These are phyloP conservation scores for Aspergillus vadensis DNA, from an alignment of 2,329 filamentous ascomycete species.

Conservation along the genomic window DNA sequence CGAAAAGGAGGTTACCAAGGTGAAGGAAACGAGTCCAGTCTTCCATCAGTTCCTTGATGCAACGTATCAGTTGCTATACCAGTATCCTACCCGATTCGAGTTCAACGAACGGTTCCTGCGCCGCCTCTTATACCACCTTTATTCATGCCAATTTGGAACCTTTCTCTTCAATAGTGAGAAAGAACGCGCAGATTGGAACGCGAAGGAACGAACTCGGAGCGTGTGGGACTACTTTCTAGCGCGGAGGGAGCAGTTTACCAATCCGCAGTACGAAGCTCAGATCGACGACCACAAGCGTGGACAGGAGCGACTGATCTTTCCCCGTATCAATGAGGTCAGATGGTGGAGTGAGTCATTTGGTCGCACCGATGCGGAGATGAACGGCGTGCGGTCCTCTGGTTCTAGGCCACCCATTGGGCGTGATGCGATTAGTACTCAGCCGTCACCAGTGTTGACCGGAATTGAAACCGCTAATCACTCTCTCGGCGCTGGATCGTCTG, in stretches of 20 bases:
- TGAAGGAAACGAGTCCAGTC: slow-evolving; percentile 91
- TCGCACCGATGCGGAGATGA: slow-evolving; percentile 89
- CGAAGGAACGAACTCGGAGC: slow-evolving; percentile 73
- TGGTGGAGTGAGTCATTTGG: slow-evolving; percentile 95
- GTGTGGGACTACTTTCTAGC: slow-evolving; percentile 97
- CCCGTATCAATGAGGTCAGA: slow-evolving; percentile 72
- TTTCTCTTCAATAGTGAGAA: slow-evolving; percentile 96
- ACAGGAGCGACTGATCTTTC: slow-evolving; percentile 81
- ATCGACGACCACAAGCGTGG: slow-evolving; percentile 79
- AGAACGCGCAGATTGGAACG: slow-evolving; percentile 71
- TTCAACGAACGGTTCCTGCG: slow-evolving; percentile 94
- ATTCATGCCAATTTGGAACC: slow-evolving; percentile 95
- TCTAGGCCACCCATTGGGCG: slow-evolving; percentile 45
- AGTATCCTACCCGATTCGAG: slow-evolving; percentile 87
- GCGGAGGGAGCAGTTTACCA: slow-evolving; percentile 77
- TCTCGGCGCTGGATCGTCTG: slow-evolving; percentile 48
- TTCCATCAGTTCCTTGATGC: slow-evolving; percentile 98
- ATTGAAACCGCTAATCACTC: slow-evolving; percentile 62
- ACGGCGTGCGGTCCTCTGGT: slow-evolving; percentile 61
- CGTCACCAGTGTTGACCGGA: slow-evolving; percentile 59
- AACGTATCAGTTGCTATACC: slow-evolving; percentile 83
- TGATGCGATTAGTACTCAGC: slow-evolving; percentile 28
- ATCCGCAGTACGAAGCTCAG: slow-evolving; percentile 72
- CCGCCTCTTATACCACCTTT: slow-evolving; percentile 86
- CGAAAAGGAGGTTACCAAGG: slow-evolving; percentile 68